Conservation (phyloP, 129 eudicot genomes). For the Flaveria ramosissima region DNA sequence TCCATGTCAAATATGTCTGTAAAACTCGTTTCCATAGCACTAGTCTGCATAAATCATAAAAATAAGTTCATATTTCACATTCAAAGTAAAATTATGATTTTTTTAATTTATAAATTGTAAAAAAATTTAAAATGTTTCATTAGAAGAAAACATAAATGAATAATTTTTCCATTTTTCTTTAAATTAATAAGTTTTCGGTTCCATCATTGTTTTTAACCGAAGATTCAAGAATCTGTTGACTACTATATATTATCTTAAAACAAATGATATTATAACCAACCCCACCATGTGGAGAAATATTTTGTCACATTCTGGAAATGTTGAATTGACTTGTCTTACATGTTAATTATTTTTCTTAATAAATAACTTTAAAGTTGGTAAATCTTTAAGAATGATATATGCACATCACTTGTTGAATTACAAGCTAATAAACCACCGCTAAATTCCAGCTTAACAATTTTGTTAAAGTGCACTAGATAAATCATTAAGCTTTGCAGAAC, state of each 20-base stretch:
- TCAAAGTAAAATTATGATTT: no score
- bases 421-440: not conserved
- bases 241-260: not conserved
- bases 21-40: slow-evolving; percentile 47
- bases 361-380: no score
- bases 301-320: not conserved
- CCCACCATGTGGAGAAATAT: slow-evolving; percentile 23
- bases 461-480: no score
- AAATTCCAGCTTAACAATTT: not conserved
- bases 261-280: slow-evolving; percentile 12
- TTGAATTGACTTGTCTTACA: not conserved
- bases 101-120: no score
- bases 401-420: no score
- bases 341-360: not conserved
- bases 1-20: slow-evolving; percentile 55
- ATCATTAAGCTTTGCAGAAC: slow-evolving; percentile 71
- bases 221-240: slow-evolving; percentile 28
- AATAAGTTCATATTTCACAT: not conserved
- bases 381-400: no score
- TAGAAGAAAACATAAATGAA: not conserved
- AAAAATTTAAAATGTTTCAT: no score
- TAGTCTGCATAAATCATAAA: slow-evolving; percentile 36
- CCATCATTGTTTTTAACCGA: not conserved
- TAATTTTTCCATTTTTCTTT: no score
- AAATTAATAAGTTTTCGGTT: no score